Evolutionary conservation across 495 filamentous ascomycete genomes (phyloP), one percentile per base, ranked within the genome.

Genomic region (Penicillium angulare): DNA sequence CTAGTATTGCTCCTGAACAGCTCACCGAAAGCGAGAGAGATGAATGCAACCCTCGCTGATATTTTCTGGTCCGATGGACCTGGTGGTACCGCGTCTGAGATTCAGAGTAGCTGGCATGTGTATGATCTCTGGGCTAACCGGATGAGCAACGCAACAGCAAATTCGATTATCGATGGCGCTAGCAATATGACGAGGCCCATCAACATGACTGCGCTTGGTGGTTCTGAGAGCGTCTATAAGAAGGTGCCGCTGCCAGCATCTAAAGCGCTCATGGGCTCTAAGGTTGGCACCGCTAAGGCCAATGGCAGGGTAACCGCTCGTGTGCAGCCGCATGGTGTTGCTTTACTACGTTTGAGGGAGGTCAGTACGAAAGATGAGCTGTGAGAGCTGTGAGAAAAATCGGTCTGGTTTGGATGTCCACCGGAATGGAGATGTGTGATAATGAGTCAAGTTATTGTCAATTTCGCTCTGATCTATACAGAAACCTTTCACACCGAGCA

Each of bases 121-220:
- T 74, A 77, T 48, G 79, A 84, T 56, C 64, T 83, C 1, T 84
- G 81, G 81, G 79, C 69, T 15, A 71, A 73, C 32, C 65, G 80
- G 6, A 80, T 83, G 79, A 60, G 49, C 40, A 63, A 75, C 22
- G 65, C 36, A 3, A 71, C 68, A 26, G 79, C 77, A 0, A 47
- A 55, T 23, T 56, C 67, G 7, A 72, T 80, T 51, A 69, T 81
- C 16, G 51, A 61, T 18, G 68, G 62, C 0, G 45, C 52, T 2
- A 59, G 58, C 20, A 54, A 55, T 23, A 59, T 48, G 13, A 67
- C 67, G 12, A 64, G 55, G 7, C 61, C 66, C 0, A 59, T 58
- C 9, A 72, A 67, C 54, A 63, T 59, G 26, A 69, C 69, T n/a
- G 59, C 65, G 40, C 72, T 9, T 50, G 61, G 45, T 65, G 60